Evolutionary conservation across 257 asterid species (phyloP).

Genomic region (Salvia miltiorrhiza): DNA sequence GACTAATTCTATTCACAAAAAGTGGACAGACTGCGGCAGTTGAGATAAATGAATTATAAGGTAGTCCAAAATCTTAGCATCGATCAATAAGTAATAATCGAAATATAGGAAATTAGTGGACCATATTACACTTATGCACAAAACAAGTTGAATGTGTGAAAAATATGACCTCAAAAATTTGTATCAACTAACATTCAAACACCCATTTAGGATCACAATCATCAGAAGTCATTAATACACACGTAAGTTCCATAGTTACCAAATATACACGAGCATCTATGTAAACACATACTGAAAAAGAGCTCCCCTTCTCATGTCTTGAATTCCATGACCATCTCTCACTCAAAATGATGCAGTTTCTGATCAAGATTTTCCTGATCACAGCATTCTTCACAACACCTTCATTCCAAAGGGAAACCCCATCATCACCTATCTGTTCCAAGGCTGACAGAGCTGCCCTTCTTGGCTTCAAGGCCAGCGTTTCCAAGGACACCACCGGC

Average conservation of each 20-base stretch:
- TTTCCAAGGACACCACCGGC: slow-evolving; percentile 63
- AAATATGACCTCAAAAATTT: background rate
- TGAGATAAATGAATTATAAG: background rate
- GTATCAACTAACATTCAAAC: background rate
- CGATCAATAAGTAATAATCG: background rate
- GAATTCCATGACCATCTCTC: slow-evolving; percentile 24
- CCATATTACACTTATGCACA: background rate
- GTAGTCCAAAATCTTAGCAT: slow-evolving; percentile 1
- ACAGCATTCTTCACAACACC: slow-evolving; percentile 8
- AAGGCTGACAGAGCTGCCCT: slow-evolving; percentile 72
- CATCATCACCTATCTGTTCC: slow-evolving; percentile 38
- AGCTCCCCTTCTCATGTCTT: slow-evolving; percentile 28
- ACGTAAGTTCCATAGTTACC: no score
- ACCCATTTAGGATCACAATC: no score
- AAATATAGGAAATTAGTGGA: slow-evolving; percentile 1
- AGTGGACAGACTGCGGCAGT: background rate
- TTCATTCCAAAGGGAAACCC: slow-evolving; percentile 24
- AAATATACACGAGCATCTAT: background rate
- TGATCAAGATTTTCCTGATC: slow-evolving; percentile 33
- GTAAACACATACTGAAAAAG: background rate
- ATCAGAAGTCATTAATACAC: no score
- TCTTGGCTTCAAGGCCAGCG: slow-evolving; percentile 58
- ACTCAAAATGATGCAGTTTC: slow-evolving; percentile 45
- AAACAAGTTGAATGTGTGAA: slow-evolving; percentile 24
- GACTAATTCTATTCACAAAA: background rate